Evolutionary conservation across 2,329 filamentous ascomycete species (phyloP), one percentile per base, ranked within the genome.

Genomic region (Arthrobotrys pseudoclavata): DNA sequence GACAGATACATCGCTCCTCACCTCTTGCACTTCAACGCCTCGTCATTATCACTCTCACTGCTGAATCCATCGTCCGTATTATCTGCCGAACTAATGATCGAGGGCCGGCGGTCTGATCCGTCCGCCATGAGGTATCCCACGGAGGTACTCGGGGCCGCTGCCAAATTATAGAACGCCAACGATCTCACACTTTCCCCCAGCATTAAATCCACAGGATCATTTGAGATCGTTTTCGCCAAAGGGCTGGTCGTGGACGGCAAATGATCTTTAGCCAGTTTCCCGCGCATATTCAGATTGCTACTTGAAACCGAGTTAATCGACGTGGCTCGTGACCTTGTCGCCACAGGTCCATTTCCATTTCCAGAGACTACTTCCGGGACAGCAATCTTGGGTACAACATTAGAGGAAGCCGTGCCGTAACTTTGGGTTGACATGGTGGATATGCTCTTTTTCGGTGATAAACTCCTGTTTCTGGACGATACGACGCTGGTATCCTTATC

Each of bases 31-130:
- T 20, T 86, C 86, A n/a, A 86, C 7, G 84, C 84, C 12, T 85
- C 85, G 3, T 86, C 85, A 13, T 83, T 84, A 7, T 84, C 84
- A 3, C 81, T 83, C 20, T 81, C 78, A 45, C 74, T 78, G 20
- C 67, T 78, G 63, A 79, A 80, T n/a, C 81, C 80, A 5, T 83
- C 82, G 7, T 82, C 61, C 60, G 85, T 22, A 42, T 57, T 57
- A 84, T 86, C 2, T 83, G 84, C 72, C 85, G 85, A 79, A 89
- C 88, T 79, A 87, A 89, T 81, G 88, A 91, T 52, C 91, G 82
- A 50, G 84, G 85, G 80, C 89, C 91, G 1, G 86, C 84, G 7
- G 84, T 82, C 15, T 86, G 89, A 4, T 83, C 80, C 29, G 84
- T 84, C 47, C 84, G 83, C 20, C 82, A 81, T 70, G 2, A 82